These are phyloP conservation scores for Spathaspora boniae DNA, from an alignment of 805 yeast genomes.

Conservation along the genomic window DNA sequence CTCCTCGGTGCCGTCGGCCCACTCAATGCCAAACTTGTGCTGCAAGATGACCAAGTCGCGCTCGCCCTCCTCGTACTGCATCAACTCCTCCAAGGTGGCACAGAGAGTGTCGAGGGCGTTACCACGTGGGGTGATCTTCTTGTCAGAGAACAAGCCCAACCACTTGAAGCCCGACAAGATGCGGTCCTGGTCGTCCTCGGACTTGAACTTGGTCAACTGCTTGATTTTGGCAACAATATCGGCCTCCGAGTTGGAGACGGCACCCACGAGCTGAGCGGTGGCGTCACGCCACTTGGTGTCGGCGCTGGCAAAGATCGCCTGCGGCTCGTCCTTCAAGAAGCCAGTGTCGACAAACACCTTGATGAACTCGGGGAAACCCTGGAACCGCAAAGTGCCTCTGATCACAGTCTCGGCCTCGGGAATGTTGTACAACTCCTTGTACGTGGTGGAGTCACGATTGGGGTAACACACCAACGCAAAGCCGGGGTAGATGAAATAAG, in stretches of 20 bases:
- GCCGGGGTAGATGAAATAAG: slow-evolving; percentile 94
- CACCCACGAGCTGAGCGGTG: slow-evolving; percentile 68
- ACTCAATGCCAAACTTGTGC: slow-evolving; percentile 96
- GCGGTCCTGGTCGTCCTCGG: slow-evolving; percentile 77
- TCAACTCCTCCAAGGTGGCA: slow-evolving; percentile 90
- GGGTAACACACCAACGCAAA: slow-evolving; percentile 94
- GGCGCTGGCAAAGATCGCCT: slow-evolving; percentile 49
- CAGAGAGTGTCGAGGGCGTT: slow-evolving; percentile 95
- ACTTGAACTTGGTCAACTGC: slow-evolving; percentile 75
- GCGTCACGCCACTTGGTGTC: slow-evolving; percentile 86
- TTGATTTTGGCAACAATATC: slow-evolving; percentile 77
- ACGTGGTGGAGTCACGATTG: slow-evolving; percentile 95
- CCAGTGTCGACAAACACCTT: slow-evolving; percentile 94
- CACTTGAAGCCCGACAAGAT: slow-evolving; percentile 86
- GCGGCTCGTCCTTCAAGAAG: slow-evolving; percentile 75
- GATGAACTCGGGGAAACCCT: slow-evolving; percentile 98
- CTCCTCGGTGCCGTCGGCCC: slow-evolving; percentile 91
- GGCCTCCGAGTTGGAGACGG: slow-evolving; percentile 62
- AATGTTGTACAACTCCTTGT: slow-evolving; percentile 85
- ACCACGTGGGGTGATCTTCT: slow-evolving; percentile 78
- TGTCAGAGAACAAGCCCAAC: slow-evolving; percentile 87
- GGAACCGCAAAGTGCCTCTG: slow-evolving; percentile 96
- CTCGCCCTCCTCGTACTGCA: slow-evolving; percentile 95
- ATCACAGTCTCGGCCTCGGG: slow-evolving; percentile 97
- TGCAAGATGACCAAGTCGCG: slow-evolving; percentile 93